Conservation (phyloP, 176 grass and related monocot species). For the Elymus sibiricus region DNA sequence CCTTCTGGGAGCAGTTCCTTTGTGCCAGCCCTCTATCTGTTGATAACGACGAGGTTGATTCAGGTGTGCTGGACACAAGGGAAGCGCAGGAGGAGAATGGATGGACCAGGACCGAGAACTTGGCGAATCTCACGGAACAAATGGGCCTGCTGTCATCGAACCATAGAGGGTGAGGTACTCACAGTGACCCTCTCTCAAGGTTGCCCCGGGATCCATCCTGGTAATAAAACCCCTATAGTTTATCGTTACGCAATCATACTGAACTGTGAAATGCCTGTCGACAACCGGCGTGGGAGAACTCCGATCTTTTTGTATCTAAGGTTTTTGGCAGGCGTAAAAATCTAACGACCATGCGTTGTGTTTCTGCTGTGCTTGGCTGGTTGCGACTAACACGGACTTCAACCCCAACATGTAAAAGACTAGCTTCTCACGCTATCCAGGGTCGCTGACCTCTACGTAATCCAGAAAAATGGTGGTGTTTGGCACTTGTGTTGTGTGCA, state of each 20-base stretch:
- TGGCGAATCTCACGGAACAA: constrained; percentile 82
- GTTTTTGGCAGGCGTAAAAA: background rate
- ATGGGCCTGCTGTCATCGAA: constrained; percentile 87
- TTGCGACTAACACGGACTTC: background rate
- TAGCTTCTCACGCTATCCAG: background rate
- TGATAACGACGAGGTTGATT: constrained; percentile 74
- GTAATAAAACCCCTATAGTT: constrained; percentile 37
- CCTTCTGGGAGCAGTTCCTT: constrained; percentile 97
- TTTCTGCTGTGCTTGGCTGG: background rate
- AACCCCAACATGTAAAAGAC: background rate
- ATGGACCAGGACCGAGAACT: constrained; percentile 45
- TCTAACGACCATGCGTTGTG: background rate
- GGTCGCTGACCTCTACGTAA: background rate
- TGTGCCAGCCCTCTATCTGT: constrained; percentile 49
- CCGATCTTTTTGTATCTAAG: constrained; percentile 1
- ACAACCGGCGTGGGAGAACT: constrained; percentile 17
- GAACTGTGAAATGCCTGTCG: background rate
- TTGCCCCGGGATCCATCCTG: constrained; percentile 5
- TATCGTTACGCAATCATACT: constrained; percentile 20
- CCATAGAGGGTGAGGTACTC: constrained; percentile 36
- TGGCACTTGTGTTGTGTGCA: background rate
- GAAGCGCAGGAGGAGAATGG: constrained; percentile 44
- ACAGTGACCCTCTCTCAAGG: background rate
- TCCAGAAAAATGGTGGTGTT: background rate
- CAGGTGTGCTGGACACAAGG: constrained; percentile 36